Percentiles rank a stretch among this genome's conserved stretches.
Conservation (phyloP, 495 filamentous ascomycete species). For the Lophiotrema nucula region DNA sequence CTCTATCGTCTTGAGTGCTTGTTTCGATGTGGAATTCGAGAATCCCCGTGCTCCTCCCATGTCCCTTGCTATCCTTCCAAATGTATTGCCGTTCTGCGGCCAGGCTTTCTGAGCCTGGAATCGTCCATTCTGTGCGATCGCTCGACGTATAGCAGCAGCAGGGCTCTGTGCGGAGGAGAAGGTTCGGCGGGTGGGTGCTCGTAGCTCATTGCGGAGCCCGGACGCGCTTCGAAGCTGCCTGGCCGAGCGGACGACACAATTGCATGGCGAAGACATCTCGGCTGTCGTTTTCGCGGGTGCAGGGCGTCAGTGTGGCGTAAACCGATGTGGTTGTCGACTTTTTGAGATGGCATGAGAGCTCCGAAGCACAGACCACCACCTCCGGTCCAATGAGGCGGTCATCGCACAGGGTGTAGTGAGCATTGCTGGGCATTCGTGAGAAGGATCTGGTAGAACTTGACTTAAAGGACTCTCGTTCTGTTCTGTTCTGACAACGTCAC, state of each 20-base stretch:
- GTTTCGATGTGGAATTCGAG: conserved; percentile 19
- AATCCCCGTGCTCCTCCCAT: conserved; percentile 6
- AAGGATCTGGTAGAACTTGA: too few species aligned
- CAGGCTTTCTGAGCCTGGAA: background rate
- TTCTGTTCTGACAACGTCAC: too few species aligned
- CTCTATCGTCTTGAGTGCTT: conserved; percentile 29
- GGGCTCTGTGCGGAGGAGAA: conserved; percentile 4
- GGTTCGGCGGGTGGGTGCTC: conserved; percentile 15
- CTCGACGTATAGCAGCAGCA: background rate
- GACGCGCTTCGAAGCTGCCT: conserved; percentile 5
- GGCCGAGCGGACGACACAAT: conserved; percentile 7
- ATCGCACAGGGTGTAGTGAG: too few species aligned
- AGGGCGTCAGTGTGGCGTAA: background rate
- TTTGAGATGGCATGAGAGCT: conserved; percentile 17
- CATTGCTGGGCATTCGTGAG: too few species aligned
- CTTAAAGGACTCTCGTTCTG: too few species aligned
- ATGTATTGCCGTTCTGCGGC: background rate
- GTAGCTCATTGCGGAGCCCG: conserved; percentile 5
- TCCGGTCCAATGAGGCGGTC: too few species aligned
- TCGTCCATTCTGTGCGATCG: background rate
- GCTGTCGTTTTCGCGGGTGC: background rate
- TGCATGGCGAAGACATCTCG: conserved; percentile 24
- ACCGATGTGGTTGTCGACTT: background rate
- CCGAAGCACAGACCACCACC: conserved; percentile 17
- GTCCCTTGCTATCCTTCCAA: background rate